These are phyloP conservation scores for Ganoderma leucocontextum DNA, from an alignment of 1,284 basidiomycete species.

Conservation along the genomic window DNA sequence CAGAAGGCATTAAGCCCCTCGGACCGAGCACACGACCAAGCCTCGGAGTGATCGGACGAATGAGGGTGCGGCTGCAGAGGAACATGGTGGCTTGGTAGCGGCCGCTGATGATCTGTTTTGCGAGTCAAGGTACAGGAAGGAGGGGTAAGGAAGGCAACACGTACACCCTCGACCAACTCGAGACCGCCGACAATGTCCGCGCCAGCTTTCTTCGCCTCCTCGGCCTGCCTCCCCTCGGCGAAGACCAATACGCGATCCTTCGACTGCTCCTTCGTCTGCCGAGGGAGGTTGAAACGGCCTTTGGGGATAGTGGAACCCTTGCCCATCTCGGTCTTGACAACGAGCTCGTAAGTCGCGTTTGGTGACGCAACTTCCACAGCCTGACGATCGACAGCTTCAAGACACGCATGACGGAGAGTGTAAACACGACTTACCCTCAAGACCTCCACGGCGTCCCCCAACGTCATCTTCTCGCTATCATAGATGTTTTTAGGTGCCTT, in stretches of 20 bases:
- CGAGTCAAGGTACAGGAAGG: not conserved
- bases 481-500: slow-evolving; percentile 57
- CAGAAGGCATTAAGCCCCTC: slow-evolving; percentile 94
- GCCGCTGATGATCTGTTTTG: slow-evolving; percentile 67
- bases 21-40: slow-evolving; percentile 93
- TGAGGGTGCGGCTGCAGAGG: slow-evolving; percentile 83
- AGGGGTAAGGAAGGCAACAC: slow-evolving; percentile 40
- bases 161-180: slow-evolving; percentile 83
- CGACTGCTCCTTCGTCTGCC: slow-evolving; percentile 76
- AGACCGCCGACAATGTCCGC: slow-evolving; percentile 88
- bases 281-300: slow-evolving; percentile 75
- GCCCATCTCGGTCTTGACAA: slow-evolving; percentile 79
- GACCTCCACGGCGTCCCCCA: slow-evolving; percentile 70
- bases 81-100: slow-evolving; percentile 82
- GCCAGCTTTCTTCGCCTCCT: slow-evolving; percentile 83
- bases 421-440: slow-evolving; percentile 63
- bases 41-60: slow-evolving; percentile 80
- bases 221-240: slow-evolving; percentile 80
- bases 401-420: not conserved
- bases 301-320: slow-evolving; percentile 83
- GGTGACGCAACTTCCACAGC: slow-evolving; percentile 83
- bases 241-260: slow-evolving; percentile 88
- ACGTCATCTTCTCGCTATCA: slow-evolving; percentile 66
- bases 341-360: slow-evolving; percentile 80
- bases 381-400: slow-evolving; percentile 47